Base-by-base conservation (phyloP, 352 stramenopile genomes). In the Lagenidium giganteum region DNA sequence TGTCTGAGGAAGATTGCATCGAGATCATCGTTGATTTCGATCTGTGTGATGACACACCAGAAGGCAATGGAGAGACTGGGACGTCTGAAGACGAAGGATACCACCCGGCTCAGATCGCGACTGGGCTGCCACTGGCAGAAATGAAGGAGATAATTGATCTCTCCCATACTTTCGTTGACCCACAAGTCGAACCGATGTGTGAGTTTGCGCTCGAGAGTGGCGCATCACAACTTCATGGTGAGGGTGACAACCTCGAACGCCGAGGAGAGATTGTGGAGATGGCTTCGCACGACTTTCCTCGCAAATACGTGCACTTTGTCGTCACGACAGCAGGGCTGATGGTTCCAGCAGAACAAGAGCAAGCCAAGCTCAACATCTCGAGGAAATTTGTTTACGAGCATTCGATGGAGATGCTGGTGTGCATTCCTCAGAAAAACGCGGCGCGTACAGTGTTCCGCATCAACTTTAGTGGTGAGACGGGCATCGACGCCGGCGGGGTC, bases 401-500 rank as follows among this genome's bases (percentile, higher is more conserved):
- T 28, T 61, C 57, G 16, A 26, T 67, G 18, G 57, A 64, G 20
- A 32, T 25, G 5, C 18, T 81, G 6, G 51, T 44, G 12, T 50
- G 55, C 32, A 48, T 76, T 7, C 46, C 78, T 3, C 51, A 53
- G 5, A 28, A 36, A n/a, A 17, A 43, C 23, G 52, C 64, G 34
- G 27, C 73, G 1, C 63, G 53, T 20, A 64, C 63, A 23, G 41
- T 47, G 14, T 41, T 78, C 2, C 54, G 73, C 13, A 67, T 87
- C 26, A 56, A 81, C 34, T 92, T 92, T 41, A 42, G 78, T 1
- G 68, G 67, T 35, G 76, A 88, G 22, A 61, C 39, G 9, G 79
- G 70, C n/a, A 42, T 83, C 4, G 78, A 91, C 48, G 74, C 78
- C 9, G 77, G 78, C 12, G 77, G 68, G 2, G 35, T 90, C 9